Percentiles rank a stretch among this genome's conserved stretches.
Evolutionary conservation across 2,329 filamentous ascomycete species (phyloP).

Genomic region (Hypoxylon sp.): DNA sequence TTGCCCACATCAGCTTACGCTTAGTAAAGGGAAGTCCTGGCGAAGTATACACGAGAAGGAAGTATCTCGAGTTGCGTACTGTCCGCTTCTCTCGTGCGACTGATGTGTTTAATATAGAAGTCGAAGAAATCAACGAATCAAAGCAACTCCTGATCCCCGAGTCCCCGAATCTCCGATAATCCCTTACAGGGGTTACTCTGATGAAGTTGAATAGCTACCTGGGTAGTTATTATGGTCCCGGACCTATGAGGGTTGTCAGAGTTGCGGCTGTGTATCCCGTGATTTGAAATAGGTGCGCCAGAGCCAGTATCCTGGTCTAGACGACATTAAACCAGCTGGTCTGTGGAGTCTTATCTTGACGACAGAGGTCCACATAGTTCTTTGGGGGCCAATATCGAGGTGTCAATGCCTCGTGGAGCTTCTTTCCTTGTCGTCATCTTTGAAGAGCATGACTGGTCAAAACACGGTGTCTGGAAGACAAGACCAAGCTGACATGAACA

Average conservation of each 20-base stretch:
- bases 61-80: background rate
- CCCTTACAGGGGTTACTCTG: slow-evolving; percentile 1
- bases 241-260: background rate
- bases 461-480: background rate
- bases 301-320: background rate
- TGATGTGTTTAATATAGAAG: slow-evolving; percentile 8
- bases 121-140: slow-evolving; percentile 9
- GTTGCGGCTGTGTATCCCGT: slow-evolving; percentile 13
- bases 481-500: slow-evolving; percentile 1
- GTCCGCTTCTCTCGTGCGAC: slow-evolving; percentile 5
- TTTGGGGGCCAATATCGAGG: background rate
- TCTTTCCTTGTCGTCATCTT: background rate
- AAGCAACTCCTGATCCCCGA: slow-evolving; percentile 11
- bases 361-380: slow-evolving; percentile 11
- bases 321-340: slow-evolving; percentile 10
- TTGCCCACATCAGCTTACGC: slow-evolving; percentile 12
- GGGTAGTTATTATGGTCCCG: slow-evolving; percentile 1
- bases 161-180: slow-evolving; percentile 15
- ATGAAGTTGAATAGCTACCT: slow-evolving; percentile 2
- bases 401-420: background rate
- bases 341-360: slow-evolving; percentile 23
- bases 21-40: slow-evolving; percentile 2
- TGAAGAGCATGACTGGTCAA: background rate
- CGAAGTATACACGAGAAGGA: slow-evolving; percentile 2
- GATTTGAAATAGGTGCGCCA: background rate